A percentile compares a stretch with the other conserved stretches of the same genome.
phyloP scores from a whole-genome alignment of 768 basidiomycete genomes.

The Paxillus ammoniavirescens region DNA sequence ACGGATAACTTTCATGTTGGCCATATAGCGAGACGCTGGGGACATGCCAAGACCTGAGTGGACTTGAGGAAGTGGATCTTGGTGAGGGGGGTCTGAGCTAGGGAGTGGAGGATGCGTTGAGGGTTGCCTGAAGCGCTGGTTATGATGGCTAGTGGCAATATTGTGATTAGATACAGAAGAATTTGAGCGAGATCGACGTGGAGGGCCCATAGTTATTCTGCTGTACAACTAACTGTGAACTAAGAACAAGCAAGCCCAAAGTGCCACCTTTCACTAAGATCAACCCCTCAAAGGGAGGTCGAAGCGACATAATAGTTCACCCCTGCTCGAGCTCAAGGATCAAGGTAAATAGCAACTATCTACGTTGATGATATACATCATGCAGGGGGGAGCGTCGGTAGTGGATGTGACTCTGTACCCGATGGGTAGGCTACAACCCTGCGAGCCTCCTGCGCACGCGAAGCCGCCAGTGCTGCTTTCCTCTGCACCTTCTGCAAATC shows the following conservation, averaged over 20 bases:
- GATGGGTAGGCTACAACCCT: too few relatives aligned
- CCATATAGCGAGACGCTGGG: conserved; percentile 61
- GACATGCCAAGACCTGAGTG: conserved; percentile 49
- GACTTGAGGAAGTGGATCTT: conserved; percentile 9
- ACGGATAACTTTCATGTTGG: conserved; percentile 79
- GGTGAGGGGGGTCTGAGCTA: neutral
- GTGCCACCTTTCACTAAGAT: too few relatives aligned
- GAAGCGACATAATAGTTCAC: too few relatives aligned
- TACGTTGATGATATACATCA: too few relatives aligned
- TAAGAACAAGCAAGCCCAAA: too few relatives aligned
- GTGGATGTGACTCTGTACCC: too few relatives aligned
- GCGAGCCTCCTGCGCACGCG: too few relatives aligned
- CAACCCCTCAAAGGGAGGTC: too few relatives aligned
- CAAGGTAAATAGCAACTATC: too few relatives aligned
- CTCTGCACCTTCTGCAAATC: conserved; percentile 29
- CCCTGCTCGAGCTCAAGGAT: too few relatives aligned
- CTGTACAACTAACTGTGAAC: neutral
- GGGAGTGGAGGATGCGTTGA: neutral
- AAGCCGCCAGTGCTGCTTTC: neutral
- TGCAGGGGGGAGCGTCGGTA: too few relatives aligned
- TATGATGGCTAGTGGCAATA: conserved; percentile 1
- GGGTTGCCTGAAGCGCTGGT: neutral
- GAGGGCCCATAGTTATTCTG: conserved; percentile 17
- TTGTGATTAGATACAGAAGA: conserved; percentile 23
- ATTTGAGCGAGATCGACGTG: conserved; percentile 31